phyloP scores from a whole-genome alignment of 495 filamentous ascomycete species.

The Aspergillus campestris region DNA sequence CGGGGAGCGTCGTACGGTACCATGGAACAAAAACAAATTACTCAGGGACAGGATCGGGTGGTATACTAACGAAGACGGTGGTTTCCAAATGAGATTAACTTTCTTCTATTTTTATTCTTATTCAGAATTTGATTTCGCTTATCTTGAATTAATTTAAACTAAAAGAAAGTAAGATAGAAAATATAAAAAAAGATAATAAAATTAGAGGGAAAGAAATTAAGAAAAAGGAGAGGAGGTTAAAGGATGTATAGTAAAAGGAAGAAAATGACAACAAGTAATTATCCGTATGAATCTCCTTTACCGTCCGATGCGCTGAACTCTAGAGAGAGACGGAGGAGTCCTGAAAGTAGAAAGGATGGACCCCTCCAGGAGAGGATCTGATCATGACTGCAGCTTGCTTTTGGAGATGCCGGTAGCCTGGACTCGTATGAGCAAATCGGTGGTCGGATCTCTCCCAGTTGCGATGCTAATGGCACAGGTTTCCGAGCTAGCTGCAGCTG shows the following conservation, averaged over 20 bases:
- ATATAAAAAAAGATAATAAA: not conserved
- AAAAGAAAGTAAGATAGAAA: no score
- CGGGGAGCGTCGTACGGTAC: constrained; percentile 17
- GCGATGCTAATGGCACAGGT: constrained; percentile 13
- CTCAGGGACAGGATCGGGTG: constrained; percentile 4
- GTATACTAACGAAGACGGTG: no score
- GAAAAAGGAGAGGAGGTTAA: not conserved
- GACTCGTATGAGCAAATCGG: constrained; percentile 1
- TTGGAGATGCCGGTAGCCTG: not conserved
- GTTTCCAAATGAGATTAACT: not conserved
- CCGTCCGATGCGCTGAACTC: not conserved
- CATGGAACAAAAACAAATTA: constrained; percentile 14
- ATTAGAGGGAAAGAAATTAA: not conserved
- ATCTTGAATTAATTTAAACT: not conserved
- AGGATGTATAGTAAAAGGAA: not conserved
- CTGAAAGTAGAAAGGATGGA: not conserved
- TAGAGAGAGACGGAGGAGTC: not conserved
- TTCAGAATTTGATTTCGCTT: not conserved
- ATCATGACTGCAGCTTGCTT: constrained; percentile 12
- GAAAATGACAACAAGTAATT: not conserved
- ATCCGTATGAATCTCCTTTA: not conserved
- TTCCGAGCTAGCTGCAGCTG: constrained; percentile 8
- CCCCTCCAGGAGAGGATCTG: constrained; percentile 8
- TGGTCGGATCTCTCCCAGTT: constrained; percentile 12
- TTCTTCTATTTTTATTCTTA: not conserved